Evolutionary conservation across 176 grass and related monocot genomes (phyloP).

Genomic region (Rhipidocladum racemiflorum): DNA sequence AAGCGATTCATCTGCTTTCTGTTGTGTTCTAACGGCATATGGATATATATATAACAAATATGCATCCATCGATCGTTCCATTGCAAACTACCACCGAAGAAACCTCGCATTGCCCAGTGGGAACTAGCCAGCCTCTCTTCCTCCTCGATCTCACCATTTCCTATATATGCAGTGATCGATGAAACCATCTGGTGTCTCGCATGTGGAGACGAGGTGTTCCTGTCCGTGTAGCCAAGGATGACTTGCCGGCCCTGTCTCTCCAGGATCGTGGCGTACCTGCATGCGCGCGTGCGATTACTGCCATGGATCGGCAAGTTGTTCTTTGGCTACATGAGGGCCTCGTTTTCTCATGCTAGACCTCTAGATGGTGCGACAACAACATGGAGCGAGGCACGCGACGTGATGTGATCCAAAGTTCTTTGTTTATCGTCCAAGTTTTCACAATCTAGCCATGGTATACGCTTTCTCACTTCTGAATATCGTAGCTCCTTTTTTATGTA

Average conservation of each 20-base stretch:
- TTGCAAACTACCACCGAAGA: background rate
- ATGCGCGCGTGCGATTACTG: background rate
- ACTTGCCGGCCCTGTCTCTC: conserved; percentile 59
- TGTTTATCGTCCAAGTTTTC: background rate
- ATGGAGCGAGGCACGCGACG: background rate
- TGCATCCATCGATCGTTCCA: background rate
- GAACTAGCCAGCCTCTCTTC: background rate
- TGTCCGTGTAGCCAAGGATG: conserved; percentile 88
- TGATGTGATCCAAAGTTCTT: background rate
- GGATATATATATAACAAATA: background rate
- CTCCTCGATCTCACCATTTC: background rate
- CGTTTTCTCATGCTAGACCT: conserved; percentile 75
- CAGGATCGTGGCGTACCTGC: background rate
- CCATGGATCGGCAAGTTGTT: conserved; percentile 51
- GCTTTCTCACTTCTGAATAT: background rate
- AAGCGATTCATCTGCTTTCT: background rate
- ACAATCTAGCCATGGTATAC: background rate
- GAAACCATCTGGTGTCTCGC: conserved; percentile 49
- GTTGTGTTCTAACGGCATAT: background rate
- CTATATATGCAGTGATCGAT: background rate
- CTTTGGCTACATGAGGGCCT: conserved; percentile 72
- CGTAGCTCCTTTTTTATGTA: background rate
- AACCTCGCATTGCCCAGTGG: background rate
- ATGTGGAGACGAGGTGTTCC: conserved; percentile 67
- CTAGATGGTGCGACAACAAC: conserved; percentile 53